Base-by-base conservation (phyloP, 495 filamentous ascomycete genomes). In the Penicillium coprophilum region DNA sequence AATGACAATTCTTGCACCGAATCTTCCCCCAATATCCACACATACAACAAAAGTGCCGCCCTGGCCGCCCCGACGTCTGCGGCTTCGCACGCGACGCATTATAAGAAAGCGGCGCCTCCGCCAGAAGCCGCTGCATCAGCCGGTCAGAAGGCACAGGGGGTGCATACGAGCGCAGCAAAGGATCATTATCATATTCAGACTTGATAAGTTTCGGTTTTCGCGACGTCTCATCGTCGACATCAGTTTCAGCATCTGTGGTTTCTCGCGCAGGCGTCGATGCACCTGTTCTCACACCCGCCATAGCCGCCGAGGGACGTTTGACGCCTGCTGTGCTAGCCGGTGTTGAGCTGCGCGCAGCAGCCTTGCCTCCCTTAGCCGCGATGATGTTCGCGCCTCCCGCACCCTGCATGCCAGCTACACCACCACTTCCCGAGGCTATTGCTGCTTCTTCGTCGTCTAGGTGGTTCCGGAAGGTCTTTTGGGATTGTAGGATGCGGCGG, bases 1-100 rank as follows among this genome's bases (percentile, higher is more conserved):
- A 77, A 34, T 90, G 90, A 73, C 92, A 96, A 71, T 85, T 92
- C 75, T 87, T 83, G 71, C 92, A 96, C 70, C 81, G 83, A 28
- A 91, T 87, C 59, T 87, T 80, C 1, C 92, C 92, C 92, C 92
- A 96, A 70, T 94, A 96, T 30, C 92, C 92, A 72, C 92, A 96
- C 49, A 92, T 86, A 64, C 88, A 89, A 73, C 92, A 96, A 65
- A 96, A 96, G 24, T 69, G 66, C 49, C 91, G 77, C 50, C 78
- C 73, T n/a, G 89, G 84, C 48, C 82, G 84, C 49, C 56, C 64
- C 5, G 75, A 62, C 1, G 75, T 58, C 2, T 82, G 75, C 54
- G 84, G 83, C 11, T 72, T 76, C 0, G 81, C 85, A n/a, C 88
- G 78, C 24, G 92, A 86, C 28, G 88, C 89, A 49, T 83, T 81